These are phyloP conservation scores for Diaporthe citriasiana DNA, from an alignment of 2,329 filamentous ascomycete genomes.

Conservation along the genomic window DNA sequence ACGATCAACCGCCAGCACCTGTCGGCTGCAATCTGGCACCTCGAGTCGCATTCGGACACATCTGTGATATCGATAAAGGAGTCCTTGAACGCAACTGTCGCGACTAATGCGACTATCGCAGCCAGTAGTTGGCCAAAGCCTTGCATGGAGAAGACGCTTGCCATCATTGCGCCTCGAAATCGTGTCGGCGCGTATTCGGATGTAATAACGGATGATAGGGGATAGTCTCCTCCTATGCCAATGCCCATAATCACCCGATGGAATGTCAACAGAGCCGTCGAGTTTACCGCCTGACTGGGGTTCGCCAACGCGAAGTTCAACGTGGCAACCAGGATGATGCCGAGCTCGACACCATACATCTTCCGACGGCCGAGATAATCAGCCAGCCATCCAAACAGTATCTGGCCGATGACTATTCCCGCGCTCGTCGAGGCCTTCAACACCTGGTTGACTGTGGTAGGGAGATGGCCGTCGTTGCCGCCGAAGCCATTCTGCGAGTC, in stretches of 20 bases:
- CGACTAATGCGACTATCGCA: conserved; percentile 78
- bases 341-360: conserved; percentile 86
- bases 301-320: conserved; percentile 76
- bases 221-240: conserved; percentile 87
- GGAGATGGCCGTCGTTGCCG: conserved; percentile 69
- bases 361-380: conserved; percentile 82
- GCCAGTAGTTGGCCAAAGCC: conserved; percentile 83
- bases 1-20: conserved; percentile 87
- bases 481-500: conserved; percentile 61
- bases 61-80: conserved; percentile 60
- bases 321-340: conserved; percentile 79
- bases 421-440: conserved; percentile 86
- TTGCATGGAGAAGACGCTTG: conserved; percentile 87
- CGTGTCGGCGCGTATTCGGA: conserved; percentile 87
- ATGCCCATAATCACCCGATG: conserved; percentile 85
- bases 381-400: conserved; percentile 82
- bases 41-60: conserved; percentile 66
- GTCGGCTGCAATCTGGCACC: conserved; percentile 79
- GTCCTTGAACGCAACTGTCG: conserved; percentile 73
- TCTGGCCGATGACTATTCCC: conserved; percentile 83
- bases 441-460: conserved; percentile 76
- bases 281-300: conserved; percentile 71
- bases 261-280: conserved; percentile 75
- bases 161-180: conserved; percentile 88
- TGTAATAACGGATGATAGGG: conserved; percentile 83